These are phyloP conservation scores for Spathaspora gorwiae DNA, from an alignment of 805 yeast genomes.

Conservation along the genomic window DNA sequence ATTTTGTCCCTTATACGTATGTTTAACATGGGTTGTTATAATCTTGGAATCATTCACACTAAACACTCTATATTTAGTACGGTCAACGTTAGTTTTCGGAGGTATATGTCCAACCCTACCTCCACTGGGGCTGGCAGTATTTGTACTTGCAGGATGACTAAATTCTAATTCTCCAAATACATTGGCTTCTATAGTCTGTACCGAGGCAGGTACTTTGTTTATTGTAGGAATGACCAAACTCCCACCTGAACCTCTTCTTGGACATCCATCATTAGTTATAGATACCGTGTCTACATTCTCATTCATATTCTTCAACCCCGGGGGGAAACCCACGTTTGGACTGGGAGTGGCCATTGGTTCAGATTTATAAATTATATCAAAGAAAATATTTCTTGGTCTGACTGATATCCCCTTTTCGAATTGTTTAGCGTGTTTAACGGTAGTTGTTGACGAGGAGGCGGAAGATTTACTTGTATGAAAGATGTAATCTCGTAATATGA, in stretches of 20 bases:
- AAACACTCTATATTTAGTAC: conserved; percentile 8
- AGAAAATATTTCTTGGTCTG: conserved; percentile 33
- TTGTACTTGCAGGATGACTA: conserved; percentile 15
- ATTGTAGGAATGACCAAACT: conserved; percentile 27
- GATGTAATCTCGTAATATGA: conserved; percentile 64
- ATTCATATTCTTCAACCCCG: conserved; percentile 15
- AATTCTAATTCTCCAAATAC: conserved; percentile 44
- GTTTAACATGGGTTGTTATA: conserved; percentile 34
- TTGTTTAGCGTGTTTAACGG: background rate
- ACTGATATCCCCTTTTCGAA: background rate
- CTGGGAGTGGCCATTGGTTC: conserved; percentile 18
- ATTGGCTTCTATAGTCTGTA: conserved; percentile 38
- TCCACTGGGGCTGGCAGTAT: background rate
- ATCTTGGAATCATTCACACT: conserved; percentile 27
- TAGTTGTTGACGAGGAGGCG: background rate
- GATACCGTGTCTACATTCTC: conserved; percentile 12
- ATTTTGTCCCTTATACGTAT: conserved; percentile 66
- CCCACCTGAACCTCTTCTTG: conserved; percentile 10
- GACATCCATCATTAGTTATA: conserved; percentile 1
- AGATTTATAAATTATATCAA: conserved; percentile 33
- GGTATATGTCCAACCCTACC: conserved; percentile 1
- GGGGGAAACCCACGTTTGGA: background rate
- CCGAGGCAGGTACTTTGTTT: conserved; percentile 29
- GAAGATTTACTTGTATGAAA: conserved; percentile 45
- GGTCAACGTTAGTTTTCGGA: background rate